Evolutionary conservation across 306 rosid species (phyloP).

Genomic region (Quercus dentata): DNA sequence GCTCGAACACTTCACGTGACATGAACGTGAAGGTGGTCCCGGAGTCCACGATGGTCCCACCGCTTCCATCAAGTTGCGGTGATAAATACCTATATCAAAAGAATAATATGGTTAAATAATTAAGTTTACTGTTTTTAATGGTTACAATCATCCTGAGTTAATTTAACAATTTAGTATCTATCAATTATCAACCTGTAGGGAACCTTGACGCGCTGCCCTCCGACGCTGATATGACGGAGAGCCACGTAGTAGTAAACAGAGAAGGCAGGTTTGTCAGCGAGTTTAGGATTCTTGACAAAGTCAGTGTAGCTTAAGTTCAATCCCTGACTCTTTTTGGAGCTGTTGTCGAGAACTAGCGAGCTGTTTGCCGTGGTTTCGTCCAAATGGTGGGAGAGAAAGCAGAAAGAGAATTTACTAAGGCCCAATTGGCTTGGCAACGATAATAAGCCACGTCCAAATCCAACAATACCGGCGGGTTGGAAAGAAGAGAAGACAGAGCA

Average conservation of each 20-base stretch:
- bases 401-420: background rate
- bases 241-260: background rate
- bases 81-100: background rate
- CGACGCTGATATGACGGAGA: background rate
- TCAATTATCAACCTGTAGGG: background rate
- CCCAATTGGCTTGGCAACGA: conserved; percentile 1
- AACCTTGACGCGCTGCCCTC: background rate
- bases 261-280: background rate
- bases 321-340: background rate
- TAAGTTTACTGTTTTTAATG: no score
- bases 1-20: background rate
- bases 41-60: conserved; percentile 1
- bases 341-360: background rate
- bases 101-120: no score
- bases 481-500: background rate
- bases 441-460: background rate
- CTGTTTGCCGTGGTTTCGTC: background rate
- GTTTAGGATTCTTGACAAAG: background rate
- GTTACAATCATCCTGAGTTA: no score
- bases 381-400: background rate
- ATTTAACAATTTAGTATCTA: no score
- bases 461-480: background rate
- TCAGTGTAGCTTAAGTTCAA: background rate
- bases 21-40: conserved; percentile 11
- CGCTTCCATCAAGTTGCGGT: background rate